Evolutionary conservation across 73 alveolate genomes (phyloP).

Genomic region (Uronychia setigera): DNA sequence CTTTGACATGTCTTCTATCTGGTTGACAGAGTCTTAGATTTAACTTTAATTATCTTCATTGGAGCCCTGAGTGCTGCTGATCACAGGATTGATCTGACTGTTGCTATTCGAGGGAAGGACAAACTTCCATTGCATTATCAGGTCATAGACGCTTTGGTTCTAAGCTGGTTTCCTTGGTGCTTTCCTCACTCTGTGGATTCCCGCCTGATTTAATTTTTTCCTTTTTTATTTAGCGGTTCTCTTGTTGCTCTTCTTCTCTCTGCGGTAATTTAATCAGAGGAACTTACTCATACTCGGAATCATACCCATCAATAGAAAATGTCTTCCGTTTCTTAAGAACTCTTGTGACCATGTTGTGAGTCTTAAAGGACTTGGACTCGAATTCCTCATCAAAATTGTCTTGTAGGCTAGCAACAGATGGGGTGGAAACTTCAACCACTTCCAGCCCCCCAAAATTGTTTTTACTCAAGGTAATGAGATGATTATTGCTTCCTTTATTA

Average conservation of each 20-base stretch:
- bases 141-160: slow-evolving; percentile 8
- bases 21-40: not conserved
- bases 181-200: not conserved
- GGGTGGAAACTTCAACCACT: not conserved
- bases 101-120: not conserved
- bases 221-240: not conserved
- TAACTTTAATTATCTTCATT: not conserved
- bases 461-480: not conserved
- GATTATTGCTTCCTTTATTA: not conserved
- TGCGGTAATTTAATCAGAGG: not conserved
- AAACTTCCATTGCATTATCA: slow-evolving; percentile 10
- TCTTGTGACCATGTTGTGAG: not conserved
- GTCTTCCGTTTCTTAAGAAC: not conserved
- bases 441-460: not conserved
- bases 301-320: not conserved
- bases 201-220: not conserved
- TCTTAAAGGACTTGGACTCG: not conserved
- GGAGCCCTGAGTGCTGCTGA: too few species aligned
- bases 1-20: not conserved
- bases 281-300: not conserved
- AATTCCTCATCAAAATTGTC: not conserved
- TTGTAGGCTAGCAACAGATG: too few species aligned
- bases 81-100: too few species aligned
- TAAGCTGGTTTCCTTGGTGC: not conserved
- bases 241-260: not conserved